Base-by-base conservation (phyloP, 495 filamentous ascomycete species). In the Immersiella caudata region DNA sequence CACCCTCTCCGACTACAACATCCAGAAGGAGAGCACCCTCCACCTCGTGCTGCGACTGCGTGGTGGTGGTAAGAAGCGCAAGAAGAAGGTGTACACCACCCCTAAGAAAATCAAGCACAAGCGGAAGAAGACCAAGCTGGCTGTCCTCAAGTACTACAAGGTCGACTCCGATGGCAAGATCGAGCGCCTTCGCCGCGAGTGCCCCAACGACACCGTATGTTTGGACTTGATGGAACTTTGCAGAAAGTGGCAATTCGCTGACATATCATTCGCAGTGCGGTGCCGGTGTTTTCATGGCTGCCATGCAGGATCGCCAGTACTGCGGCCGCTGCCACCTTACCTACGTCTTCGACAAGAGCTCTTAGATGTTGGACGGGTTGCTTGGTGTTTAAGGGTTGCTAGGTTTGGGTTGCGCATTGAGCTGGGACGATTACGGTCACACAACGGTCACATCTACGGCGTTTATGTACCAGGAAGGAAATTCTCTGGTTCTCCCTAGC, bases 31-130 rank as follows among this genome's bases (percentile, higher is more conserved):
- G 89, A 94, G 91, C 71, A 99, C 95, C 78, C 93, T 99, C 69
- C 95, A 99, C 85, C 86, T 98, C 71, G 96, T 99, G 72, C 90
- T 99, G 70, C 93, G 96, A 79, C 93, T 99, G 67, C 96, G 95
- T 88, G 90, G 90, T 80, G 95, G 95, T 83, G 93, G 83, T 78
- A 99, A 99, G 93, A 99, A 99, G 93, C 86, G 95, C 75, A 99
- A 99, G 92, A 99, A 99, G 94, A 99, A 99, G 93, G 95, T 99
- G 67, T 99, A 99, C 89, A 97, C 92, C 78, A 99, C 96, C 74
- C 95, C 95, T 79, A 99, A 99, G 94, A 99, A 99, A 91, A 99
- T 99, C 91, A 99, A 99, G 94, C 95, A 99, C 87, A 99, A 98
- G 92, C 90, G 93, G 85, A 98, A 97, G 91, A 89, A 89, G 93